Conservation (phyloP, 1,284 basidiomycete species). For the Golubevia pallescens region DNA sequence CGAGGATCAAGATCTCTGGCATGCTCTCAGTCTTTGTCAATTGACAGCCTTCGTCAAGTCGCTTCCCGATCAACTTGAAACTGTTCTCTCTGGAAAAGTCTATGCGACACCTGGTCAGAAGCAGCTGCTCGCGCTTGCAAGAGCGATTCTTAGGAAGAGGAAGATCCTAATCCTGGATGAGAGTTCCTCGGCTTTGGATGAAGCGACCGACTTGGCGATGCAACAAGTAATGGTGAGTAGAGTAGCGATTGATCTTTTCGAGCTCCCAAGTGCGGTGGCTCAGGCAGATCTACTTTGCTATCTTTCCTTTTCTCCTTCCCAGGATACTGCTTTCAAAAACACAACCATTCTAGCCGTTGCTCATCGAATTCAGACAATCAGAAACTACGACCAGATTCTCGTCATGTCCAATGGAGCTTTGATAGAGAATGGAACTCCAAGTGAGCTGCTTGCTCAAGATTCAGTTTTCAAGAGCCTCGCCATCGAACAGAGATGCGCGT, state of each 20-base stretch:
- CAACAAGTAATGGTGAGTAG: conserved; percentile 28
- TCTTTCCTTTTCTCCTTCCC: no score
- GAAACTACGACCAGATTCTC: conserved; percentile 41
- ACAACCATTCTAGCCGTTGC: conserved; percentile 42
- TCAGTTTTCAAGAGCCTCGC: conserved; percentile 38
- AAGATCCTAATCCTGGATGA: conserved; percentile 39
- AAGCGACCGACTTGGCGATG: conserved; percentile 30
- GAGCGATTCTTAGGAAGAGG: conserved; percentile 26
- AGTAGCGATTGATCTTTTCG: no score
- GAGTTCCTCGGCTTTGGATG: conserved; percentile 30
- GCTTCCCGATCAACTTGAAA: conserved; percentile 30
- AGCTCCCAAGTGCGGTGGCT: no score
- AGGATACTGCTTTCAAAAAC: conserved; percentile 11
- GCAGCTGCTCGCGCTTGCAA: conserved; percentile 35
- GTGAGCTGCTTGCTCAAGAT: conserved; percentile 20
- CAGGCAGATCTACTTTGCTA: no score
- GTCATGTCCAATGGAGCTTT: conserved; percentile 32
- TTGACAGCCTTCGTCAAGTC: conserved; percentile 31
- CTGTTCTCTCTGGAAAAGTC: conserved; percentile 6
- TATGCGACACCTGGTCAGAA: conserved; percentile 29
- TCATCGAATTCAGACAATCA: conserved; percentile 37
- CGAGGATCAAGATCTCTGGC: not conserved
- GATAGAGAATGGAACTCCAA: conserved; percentile 30
- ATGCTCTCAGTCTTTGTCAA: conserved; percentile 1
- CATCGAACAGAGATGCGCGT: conserved; percentile 40